These are phyloP conservation scores for Rhizopus sp. DNA, from an alignment of 371 early-diverging fungal genomes.

Conservation along the genomic window DNA sequence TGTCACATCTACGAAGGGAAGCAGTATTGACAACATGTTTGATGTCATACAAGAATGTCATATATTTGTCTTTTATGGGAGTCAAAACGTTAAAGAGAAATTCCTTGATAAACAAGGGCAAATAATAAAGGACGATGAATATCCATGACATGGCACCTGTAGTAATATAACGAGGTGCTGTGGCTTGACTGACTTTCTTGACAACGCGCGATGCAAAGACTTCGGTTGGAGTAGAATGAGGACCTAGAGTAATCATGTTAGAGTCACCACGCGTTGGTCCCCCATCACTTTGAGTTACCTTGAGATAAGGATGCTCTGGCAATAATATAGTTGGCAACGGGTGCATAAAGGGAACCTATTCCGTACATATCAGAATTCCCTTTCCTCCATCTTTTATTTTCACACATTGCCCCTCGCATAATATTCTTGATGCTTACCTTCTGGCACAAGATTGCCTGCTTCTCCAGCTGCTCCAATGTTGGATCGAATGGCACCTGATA, in stretches of 20 bases:
- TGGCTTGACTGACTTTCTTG: slow-evolving; percentile 31
- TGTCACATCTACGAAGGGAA: too few relatives aligned
- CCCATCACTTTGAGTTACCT: slow-evolving; percentile 7
- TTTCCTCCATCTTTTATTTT: too few relatives aligned
- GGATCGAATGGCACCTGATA: slow-evolving; percentile 51
- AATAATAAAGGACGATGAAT: slow-evolving; percentile 44
- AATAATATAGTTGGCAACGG: slow-evolving; percentile 44
- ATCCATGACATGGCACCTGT: slow-evolving; percentile 44
- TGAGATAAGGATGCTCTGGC: slow-evolving; percentile 56
- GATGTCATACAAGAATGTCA: too few relatives aligned
- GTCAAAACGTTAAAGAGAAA: slow-evolving; percentile 42
- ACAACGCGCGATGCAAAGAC: slow-evolving; percentile 53
- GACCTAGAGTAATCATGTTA: neutral
- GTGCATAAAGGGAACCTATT: slow-evolving; percentile 41
- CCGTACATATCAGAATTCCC: too few relatives aligned
- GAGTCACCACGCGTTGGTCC: too few relatives aligned
- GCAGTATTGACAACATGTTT: too few relatives aligned
- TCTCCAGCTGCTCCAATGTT: slow-evolving; percentile 57
- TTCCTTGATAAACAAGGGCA: slow-evolving; percentile 49
- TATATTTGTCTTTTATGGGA: too few relatives aligned
- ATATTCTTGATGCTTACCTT: slow-evolving; percentile 8
- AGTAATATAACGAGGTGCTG: slow-evolving; percentile 54
- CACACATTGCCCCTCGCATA: too few relatives aligned
- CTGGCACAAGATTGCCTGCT: slow-evolving; percentile 43
- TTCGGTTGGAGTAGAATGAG: slow-evolving; percentile 48